Evolutionary conservation across 1,139 yeast genomes (phyloP), one percentile per base, ranked within the genome.

Genomic region (Suhomyces anneliseae): DNA sequence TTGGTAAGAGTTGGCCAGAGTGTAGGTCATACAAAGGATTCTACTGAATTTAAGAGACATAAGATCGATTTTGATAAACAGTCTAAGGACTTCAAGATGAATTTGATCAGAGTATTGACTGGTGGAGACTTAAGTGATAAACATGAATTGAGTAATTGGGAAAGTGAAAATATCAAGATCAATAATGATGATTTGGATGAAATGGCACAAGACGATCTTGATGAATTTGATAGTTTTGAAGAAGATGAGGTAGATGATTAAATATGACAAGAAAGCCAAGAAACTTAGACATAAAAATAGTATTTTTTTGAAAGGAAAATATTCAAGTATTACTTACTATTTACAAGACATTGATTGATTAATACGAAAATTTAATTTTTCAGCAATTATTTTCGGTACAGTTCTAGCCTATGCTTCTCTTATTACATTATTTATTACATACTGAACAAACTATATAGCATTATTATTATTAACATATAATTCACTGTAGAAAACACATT

Each of bases 1-100:
- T 71, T 92, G 50, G 83, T 90, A 0, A 70, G 89, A 46, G 96
- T 92, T 2, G 99, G 98, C 0, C 93, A 89, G 84, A 87, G 96
- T 40, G 80, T 92, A 36, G 98, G 97, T 0, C 97, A 92, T 62
- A 57, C 78, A 0, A 80, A 79, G 0, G 77, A 70, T 10, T 67
- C 68, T 1, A 59, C 66, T 1, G 90, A 84, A 54, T 73, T 65
- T 54, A 66, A 70, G 47, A 72, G 93, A 58, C 69, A 70, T 45
- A 75, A 69, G 48, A 58, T 72, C 26, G 76, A 74, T 31, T 76
- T 81, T 52, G 69, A 71, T 8, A 69, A 76, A 35, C 78, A 78
- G 54, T 69, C 82, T 0, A 76, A 75, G 45, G 78, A 76, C 45
- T 66, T 72, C 48, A 83, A 76, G 58, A 57, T 77, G 54, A 75